A percentile compares a stretch with the other conserved stretches of the same genome.
phyloP scores from a whole-genome alignment of 768 basidiomycete genomes.

The Auriscalpium vulgare region DNA sequence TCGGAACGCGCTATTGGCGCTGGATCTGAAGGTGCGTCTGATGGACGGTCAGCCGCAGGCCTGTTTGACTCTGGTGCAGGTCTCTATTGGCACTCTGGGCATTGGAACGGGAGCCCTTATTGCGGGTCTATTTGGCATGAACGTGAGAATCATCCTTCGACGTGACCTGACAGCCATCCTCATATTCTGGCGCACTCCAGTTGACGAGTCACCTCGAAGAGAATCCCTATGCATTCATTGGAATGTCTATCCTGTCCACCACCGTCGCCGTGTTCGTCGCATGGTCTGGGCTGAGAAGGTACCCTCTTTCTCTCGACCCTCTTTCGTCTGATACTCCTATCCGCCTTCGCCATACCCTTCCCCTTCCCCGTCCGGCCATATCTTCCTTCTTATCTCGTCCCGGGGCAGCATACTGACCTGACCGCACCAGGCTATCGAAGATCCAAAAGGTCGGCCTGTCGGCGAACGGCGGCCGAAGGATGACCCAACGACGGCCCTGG shows the following conservation, averaged over 20 bases:
- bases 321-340: conserved; percentile 6
- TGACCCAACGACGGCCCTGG: not conserved
- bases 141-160: conserved; percentile 45
- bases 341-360: not conserved
- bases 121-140: conserved; percentile 95
- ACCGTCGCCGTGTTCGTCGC: conserved; percentile 53
- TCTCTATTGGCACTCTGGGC: conserved; percentile 93
- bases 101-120: conserved; percentile 85
- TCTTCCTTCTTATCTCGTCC: not conserved
- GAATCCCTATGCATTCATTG: conserved; percentile 66
- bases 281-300: conserved; percentile 61
- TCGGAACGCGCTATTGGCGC: conserved; percentile 82
- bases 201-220: conserved; percentile 68
- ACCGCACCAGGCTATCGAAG: not conserved
- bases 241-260: conserved; percentile 52
- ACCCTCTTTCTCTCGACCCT: conserved; percentile 11
- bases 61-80: conserved; percentile 29
- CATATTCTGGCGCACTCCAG: conserved; percentile 28
- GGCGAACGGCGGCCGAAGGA: not conserved
- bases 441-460: not conserved
- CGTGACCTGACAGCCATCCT: conserved; percentile 4
- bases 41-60: not conserved
- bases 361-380: not conserved
- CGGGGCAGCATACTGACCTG: too few species aligned
- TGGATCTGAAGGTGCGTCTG: conserved; percentile 74